phyloP scores from a whole-genome alignment of 208 protist genomes.

The Crithidia thermophila region DNA sequence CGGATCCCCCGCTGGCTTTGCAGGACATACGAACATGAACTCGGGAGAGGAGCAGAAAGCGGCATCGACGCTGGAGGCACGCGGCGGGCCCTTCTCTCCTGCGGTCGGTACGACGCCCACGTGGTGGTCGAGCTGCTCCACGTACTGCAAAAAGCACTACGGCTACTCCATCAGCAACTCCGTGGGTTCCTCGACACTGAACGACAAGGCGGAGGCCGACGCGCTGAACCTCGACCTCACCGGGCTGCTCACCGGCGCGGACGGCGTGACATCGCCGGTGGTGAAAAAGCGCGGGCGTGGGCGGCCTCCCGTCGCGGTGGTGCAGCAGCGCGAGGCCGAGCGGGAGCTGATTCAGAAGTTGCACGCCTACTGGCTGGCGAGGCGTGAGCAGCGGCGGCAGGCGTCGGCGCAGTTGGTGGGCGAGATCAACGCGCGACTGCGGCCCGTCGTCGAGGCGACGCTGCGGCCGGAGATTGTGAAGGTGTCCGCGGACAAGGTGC shows the following conservation, averaged over 20 bases:
- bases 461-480: conserved; percentile 77
- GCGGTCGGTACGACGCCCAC: neutral
- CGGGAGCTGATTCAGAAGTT: conserved; percentile 35
- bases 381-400: conserved; percentile 38
- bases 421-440: conserved; percentile 48
- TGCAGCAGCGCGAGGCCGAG: conserved; percentile 42
- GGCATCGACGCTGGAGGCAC: neutral
- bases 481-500: conserved; percentile 56
- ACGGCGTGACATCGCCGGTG: conserved; percentile 25
- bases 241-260: conserved; percentile 34
- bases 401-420: conserved; percentile 38
- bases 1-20: neutral
- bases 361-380: conserved; percentile 66
- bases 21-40: too few relatives aligned
- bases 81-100: neutral
- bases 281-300: conserved; percentile 47
- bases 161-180: conserved; percentile 34
- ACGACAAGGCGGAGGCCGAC: conserved; percentile 45
- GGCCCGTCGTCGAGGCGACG: conserved; percentile 50
- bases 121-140: conserved; percentile 53
- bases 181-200: conserved; percentile 35
- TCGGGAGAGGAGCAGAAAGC: too few relatives aligned
- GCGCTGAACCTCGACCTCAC: conserved; percentile 49
- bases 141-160: conserved; percentile 74
- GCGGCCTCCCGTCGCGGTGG: conserved; percentile 41